Conservation (phyloP, 1,284 basidiomycete species). For the Cystobasidium slooffiae region DNA sequence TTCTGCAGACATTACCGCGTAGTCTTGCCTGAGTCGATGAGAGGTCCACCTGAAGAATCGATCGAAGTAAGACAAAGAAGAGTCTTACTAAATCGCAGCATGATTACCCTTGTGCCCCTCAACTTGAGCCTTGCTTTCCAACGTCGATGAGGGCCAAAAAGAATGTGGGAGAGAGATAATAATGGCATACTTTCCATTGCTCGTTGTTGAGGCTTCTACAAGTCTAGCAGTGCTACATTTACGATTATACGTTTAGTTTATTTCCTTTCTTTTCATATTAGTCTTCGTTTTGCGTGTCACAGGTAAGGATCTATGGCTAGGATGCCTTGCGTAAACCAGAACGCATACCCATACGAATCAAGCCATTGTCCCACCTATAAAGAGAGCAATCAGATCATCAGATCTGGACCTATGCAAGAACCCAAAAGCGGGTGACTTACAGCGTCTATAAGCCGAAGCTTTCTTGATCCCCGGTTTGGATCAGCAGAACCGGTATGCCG, state of each 20-base stretch:
- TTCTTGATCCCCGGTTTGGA: conserved; percentile 74
- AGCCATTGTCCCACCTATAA: background rate
- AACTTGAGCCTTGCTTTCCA: conserved; percentile 28
- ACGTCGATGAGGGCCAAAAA: background rate
- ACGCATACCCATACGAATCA: background rate
- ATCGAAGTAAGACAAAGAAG: background rate
- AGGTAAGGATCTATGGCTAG: conserved; percentile 36
- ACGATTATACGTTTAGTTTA: background rate
- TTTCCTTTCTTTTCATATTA: background rate
- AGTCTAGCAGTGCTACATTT: too few species aligned
- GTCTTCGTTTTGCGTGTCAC: background rate
- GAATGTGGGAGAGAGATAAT: too few species aligned
- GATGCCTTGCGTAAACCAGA: conserved; percentile 34
- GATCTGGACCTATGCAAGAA: conserved; percentile 68
- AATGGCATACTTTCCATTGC: too few species aligned
- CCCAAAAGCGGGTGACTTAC: conserved; percentile 70
- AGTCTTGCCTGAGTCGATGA: background rate
- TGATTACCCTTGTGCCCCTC: conserved; percentile 25
- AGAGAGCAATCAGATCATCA: background rate
- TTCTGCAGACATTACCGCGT: conserved; percentile 20
- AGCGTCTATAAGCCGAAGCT: conserved; percentile 76
- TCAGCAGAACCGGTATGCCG: conserved; percentile 92
- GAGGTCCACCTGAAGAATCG: conserved; percentile 8
- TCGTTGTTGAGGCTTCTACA: background rate
- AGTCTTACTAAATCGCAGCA: conserved; percentile 8